Conservation (phyloP, 1,284 basidiomycete genomes). For the Phylloporus sp. region DNA sequence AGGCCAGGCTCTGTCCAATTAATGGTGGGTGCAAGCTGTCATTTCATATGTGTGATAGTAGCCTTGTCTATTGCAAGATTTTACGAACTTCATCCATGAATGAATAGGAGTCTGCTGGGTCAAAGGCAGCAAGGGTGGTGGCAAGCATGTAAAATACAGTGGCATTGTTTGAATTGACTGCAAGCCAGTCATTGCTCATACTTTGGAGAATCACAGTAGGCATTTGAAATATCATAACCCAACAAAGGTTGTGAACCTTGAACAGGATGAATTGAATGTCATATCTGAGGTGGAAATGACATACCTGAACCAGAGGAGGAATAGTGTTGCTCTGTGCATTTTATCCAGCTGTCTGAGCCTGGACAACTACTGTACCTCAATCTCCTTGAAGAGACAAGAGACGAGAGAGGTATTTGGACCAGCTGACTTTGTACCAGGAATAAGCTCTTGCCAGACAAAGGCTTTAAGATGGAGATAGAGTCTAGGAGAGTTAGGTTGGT, state of each 20-base stretch:
- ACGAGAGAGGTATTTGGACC: constrained; percentile 54
- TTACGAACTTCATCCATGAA: constrained; percentile 53
- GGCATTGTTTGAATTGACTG: constrained; percentile 65
- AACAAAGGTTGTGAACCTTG: constrained; percentile 55
- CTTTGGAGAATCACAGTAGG: constrained; percentile 73
- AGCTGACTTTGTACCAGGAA: constrained; percentile 44
- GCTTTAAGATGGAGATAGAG: constrained; percentile 58
- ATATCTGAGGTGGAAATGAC: constrained; percentile 10
- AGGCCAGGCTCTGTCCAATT: constrained; percentile 80
- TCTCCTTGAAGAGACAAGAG: constrained; percentile 65
- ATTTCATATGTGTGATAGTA: constrained; percentile 63
- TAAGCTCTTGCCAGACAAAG: constrained; percentile 63
- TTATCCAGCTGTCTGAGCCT: constrained; percentile 64
- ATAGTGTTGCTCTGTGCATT: constrained; percentile 70
- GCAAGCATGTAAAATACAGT: constrained; percentile 79
- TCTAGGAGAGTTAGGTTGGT: constrained; percentile 48
- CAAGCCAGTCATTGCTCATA: constrained; percentile 80
- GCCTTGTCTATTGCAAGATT: constrained; percentile 53
- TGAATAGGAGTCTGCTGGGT: constrained; percentile 67
- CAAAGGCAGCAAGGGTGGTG: constrained; percentile 72
- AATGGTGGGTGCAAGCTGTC: constrained; percentile 57
- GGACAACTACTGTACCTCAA: constrained; percentile 65
- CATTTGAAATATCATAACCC: constrained; percentile 69
- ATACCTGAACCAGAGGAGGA: constrained; percentile 62
- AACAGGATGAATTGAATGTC: constrained; percentile 13